Evolutionary conservation across 441 rosid species (phyloP).

Genomic region (Kokia cookei): DNA sequence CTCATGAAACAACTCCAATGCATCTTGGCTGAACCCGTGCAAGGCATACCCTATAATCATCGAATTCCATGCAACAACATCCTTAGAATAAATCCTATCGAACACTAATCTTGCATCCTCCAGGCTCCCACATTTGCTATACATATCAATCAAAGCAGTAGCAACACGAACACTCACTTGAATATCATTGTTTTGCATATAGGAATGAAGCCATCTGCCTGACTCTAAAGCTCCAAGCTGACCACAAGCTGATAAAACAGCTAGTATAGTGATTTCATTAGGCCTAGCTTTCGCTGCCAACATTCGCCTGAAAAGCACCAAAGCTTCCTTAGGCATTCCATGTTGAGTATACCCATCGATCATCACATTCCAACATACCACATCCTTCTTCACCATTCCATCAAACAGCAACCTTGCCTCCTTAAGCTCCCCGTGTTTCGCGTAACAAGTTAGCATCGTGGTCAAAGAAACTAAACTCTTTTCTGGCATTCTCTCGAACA

Average conservation of each 20-base stretch:
- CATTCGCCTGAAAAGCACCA: conserved; percentile 50
- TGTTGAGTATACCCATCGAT: conserved; percentile 60
- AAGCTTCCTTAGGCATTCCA: conserved; percentile 39
- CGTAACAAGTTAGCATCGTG: conserved; percentile 34
- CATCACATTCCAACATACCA: conserved; percentile 70
- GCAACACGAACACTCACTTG: conserved; percentile 36
- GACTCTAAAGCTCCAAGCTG: conserved; percentile 53
- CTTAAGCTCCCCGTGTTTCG: conserved; percentile 40
- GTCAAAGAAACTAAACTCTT: conserved; percentile 31
- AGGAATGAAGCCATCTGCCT: conserved; percentile 59
- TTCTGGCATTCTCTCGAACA: conserved; percentile 31
- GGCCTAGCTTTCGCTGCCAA: conserved; percentile 36
- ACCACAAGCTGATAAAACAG: conserved; percentile 55
- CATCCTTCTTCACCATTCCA: conserved; percentile 45
- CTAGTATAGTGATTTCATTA: conserved; percentile 41
- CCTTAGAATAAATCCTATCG: conserved; percentile 35
- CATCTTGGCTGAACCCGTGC: conserved; percentile 46
- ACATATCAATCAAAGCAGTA: conserved; percentile 59
- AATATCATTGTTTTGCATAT: conserved; percentile 31
- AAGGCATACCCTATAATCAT: conserved; percentile 56
- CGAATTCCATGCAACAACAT: conserved; percentile 58
- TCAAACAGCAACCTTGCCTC: conserved; percentile 57
- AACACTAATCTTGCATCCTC: conserved; percentile 55
- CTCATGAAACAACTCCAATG: conserved; percentile 34
- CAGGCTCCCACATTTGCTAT: conserved; percentile 59